Evolutionary conservation across 495 filamentous ascomycete species (phyloP), one percentile per base, ranked within the genome.

Genomic region (Lasiosphaeris hirsuta): DNA sequence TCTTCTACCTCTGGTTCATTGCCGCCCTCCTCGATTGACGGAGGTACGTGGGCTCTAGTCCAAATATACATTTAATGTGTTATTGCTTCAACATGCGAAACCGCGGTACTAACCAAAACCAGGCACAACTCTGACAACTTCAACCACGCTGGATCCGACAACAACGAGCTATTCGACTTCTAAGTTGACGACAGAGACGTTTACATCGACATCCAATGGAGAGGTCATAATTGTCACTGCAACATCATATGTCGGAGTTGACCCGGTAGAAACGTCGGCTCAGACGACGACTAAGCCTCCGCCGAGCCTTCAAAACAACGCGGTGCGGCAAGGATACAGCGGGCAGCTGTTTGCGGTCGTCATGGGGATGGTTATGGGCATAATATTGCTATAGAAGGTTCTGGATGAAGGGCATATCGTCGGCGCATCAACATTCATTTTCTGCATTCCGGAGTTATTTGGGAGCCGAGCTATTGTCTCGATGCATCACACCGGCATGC

Each of bases 221-320:
- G 69, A 51, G 7, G 65, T 70, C 56, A 59, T 71, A 11, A 56
- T 64, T 44, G 51, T 71, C 7, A 67, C 63, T 11, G 45, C 48
- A 17, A 69, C 65, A 3, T 59, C 62, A 3, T 68, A 48, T 37
- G 72, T 75, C 15, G 47, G 40, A 11, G 61, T 58, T 6, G 58
- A 60, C 7, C 58, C 60, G 1, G 40, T 13, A 1, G 35, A 51
- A 14, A 57, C 56, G 18, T 38, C 43, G 36, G 56, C 56, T 4
- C 57, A 54, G 7, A 48, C 54, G 43, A 61, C 63, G 8, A 53
- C 61, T 3, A 62, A 48, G 35, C 41, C 61, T 2, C 39, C 58
- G 1, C 68, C 69, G 11, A 70, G 60, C 30, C 64, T 79, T 10
- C 76, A 78, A 55, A 75, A 70, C n/a, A 42, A 33, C 10, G 67